Base-by-base conservation (phyloP, 1,284 basidiomycete species). In the Ceratobasidium sp. region DNA sequence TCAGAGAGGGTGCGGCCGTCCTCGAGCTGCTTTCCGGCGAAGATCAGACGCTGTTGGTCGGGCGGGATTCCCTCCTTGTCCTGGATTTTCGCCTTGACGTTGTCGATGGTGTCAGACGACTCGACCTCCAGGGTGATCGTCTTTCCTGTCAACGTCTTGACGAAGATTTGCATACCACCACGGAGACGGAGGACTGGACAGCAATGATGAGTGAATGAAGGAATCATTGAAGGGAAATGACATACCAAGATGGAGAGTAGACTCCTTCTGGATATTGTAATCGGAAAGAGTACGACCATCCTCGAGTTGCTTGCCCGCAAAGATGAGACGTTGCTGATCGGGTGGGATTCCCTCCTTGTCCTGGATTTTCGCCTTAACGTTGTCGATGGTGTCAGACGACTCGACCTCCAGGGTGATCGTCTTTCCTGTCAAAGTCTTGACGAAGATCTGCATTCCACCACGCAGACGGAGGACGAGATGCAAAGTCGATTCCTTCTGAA, bases 221-320 rank as follows among this genome's bases (percentile, higher is more conserved):
- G 18, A 43, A 11, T 32, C 11, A 38, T 46, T 13, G 26, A 13
- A 18, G 61, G 5, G 11, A 23, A 32, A 21, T 23, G 41, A 70
- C 50, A 32, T 44, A 72, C 57, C 97, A 76, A 98, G 85, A 84
- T 99, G 96, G 76, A 99, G 92, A 72, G 96, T 99, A 43, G 91
- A 92, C 85, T 95, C 94, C 86, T 95, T 95, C 85, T 95, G 97
- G 80, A 98, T 98, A 87, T 94, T 88, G 86, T 97, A 96, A 85
- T 96, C 93, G 79, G 84, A 92, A 75, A 96, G 89, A 75, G 92
- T 94, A 81, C 93, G 91, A 75, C 93, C 94, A 83, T 96, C 94
- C 85, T 96, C 94, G 77, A 98, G 92, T 85, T 98, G 96, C 87
- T 98, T 98, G 79, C 96, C 96, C 72, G 96, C 96, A 81, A 98